Conservation (phyloP, 495 filamentous ascomycete genomes). For the Aspergillus nidulans region DNA sequence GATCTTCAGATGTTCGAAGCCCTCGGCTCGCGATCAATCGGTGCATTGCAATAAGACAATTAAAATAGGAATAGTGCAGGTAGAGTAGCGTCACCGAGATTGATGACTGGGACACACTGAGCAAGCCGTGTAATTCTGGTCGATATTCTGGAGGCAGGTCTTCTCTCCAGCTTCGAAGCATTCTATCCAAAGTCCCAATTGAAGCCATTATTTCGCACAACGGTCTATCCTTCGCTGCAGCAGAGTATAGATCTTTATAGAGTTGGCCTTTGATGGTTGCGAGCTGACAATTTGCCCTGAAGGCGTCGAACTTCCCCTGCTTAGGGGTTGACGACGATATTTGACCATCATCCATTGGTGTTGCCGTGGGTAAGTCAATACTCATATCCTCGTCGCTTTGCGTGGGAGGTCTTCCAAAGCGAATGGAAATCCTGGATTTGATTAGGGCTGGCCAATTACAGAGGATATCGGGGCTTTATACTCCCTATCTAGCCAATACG, state of each 20-base stretch:
- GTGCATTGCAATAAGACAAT: slow-evolving; percentile 22
- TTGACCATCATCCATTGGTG: neutral
- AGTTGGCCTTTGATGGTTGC: slow-evolving; percentile 16
- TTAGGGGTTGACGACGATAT: slow-evolving; percentile 4
- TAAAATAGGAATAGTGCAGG: slow-evolving; percentile 17
- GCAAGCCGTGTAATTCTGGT: slow-evolving; percentile 2
- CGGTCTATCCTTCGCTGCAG: slow-evolving; percentile 11
- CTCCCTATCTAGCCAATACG: slow-evolving; percentile 22
- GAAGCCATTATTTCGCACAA: slow-evolving; percentile 12
- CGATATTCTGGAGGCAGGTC: slow-evolving; percentile 14
- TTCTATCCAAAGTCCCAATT: slow-evolving; percentile 12
- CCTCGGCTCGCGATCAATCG: slow-evolving; percentile 8
- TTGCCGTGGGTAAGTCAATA: slow-evolving; percentile 5
- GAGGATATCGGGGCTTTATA: neutral
- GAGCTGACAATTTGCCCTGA: slow-evolving; percentile 15
- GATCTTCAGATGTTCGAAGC: slow-evolving; percentile 1
- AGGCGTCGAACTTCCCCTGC: slow-evolving; percentile 10
- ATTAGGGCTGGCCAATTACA: neutral
- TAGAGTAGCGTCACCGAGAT: slow-evolving; percentile 9
- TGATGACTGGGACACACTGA: neutral
- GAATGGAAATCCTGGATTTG: slow-evolving; percentile 14
- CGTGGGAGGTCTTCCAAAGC: slow-evolving; percentile 13
- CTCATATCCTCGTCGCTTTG: slow-evolving; percentile 16
- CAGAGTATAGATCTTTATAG: slow-evolving; percentile 15
- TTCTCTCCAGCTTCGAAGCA: slow-evolving; percentile 17